A percentile compares a stretch with the other conserved stretches of the same genome.
Conservation (phyloP, 371 early-diverging fungal species). For the Entomophthora muscae region DNA sequence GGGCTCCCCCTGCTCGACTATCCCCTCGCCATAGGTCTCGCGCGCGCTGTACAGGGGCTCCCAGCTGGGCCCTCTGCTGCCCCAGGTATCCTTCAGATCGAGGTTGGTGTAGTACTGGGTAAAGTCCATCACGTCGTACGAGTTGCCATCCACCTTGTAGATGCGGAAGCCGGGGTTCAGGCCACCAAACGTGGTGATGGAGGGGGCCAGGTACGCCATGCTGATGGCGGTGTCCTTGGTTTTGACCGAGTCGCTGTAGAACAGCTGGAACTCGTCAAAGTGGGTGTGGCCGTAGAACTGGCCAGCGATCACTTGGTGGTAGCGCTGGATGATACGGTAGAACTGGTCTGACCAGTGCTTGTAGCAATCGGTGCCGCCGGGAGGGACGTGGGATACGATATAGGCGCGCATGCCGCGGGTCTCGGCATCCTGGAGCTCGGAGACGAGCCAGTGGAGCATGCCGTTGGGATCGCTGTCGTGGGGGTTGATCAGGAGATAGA, state of each 20-base stretch:
- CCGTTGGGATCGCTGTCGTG: slow-evolving; percentile 8
- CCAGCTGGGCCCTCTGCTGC: not conserved
- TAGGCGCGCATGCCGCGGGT: slow-evolving; percentile 8
- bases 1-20: not conserved
- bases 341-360: not conserved
- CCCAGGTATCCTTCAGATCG: not conserved
- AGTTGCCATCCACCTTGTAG: slow-evolving; percentile 8
- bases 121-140: slow-evolving; percentile 10
- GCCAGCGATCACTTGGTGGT: slow-evolving; percentile 7
- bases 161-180: slow-evolving; percentile 12
- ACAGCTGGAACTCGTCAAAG: slow-evolving; percentile 11
- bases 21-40: not conserved
- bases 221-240: not conserved
- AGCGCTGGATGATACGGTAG: slow-evolving; percentile 9
- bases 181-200: slow-evolving; percentile 9
- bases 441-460: slow-evolving; percentile 11
- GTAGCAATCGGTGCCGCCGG: slow-evolving; percentile 6
- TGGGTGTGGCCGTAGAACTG: slow-evolving; percentile 13
- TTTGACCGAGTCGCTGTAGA: slow-evolving; percentile 1
- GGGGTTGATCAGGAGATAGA: not conserved
- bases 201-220: slow-evolving; percentile 10
- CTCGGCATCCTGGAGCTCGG: slow-evolving; percentile 10
- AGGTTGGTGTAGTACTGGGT: slow-evolving; percentile 5
- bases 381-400: slow-evolving; percentile 6
- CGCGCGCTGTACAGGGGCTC: not conserved